Evolutionary conservation across 2,329 filamentous ascomycete species (phyloP).

Genomic region (Monosporascus sp.): DNA sequence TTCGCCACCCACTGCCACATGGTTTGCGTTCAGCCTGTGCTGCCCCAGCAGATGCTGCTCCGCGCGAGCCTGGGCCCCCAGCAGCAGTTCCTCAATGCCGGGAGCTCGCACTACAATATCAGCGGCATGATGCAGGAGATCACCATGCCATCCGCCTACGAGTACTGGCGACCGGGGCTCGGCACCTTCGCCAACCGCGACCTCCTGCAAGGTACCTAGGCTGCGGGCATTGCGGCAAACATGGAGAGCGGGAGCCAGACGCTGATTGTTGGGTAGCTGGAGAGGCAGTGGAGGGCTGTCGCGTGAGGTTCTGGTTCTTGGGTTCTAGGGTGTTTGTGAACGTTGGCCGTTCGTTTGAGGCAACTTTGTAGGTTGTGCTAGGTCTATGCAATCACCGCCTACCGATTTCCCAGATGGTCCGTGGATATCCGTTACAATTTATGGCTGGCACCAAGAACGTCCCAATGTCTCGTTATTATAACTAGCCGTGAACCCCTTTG

Average conservation of each 20-base stretch:
- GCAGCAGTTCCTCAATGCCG: constrained; percentile 18
- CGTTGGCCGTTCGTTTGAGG: no score
- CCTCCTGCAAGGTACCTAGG: constrained; percentile 26
- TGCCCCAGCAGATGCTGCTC: constrained; percentile 20
- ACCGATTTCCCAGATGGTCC: no score
- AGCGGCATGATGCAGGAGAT: constrained; percentile 16
- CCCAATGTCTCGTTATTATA: no score
- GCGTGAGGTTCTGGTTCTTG: constrained; percentile 17
- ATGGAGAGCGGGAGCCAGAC: constrained; percentile 7
- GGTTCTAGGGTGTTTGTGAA: no score
- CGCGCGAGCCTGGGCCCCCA: constrained; percentile 19
- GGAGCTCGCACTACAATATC: constrained; percentile 21
- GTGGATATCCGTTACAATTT: no score
- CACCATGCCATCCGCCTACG: constrained; percentile 4
- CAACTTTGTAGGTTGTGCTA: no score
- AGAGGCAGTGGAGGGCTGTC: constrained; percentile 30
- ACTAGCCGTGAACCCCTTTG: no score
- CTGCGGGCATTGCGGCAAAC: constrained; percentile 13
- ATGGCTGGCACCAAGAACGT: no score
- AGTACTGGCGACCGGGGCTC: constrained; percentile 25
- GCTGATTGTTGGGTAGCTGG: constrained; percentile 23
- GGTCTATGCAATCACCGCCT: no score
- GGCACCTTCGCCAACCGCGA: constrained; percentile 28
- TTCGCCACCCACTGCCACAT: constrained; percentile 21
- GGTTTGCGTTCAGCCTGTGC: constrained; percentile 30